Evolutionary conservation across 441 rosid species (phyloP).

Genomic region (Eutrema salsugineum): DNA sequence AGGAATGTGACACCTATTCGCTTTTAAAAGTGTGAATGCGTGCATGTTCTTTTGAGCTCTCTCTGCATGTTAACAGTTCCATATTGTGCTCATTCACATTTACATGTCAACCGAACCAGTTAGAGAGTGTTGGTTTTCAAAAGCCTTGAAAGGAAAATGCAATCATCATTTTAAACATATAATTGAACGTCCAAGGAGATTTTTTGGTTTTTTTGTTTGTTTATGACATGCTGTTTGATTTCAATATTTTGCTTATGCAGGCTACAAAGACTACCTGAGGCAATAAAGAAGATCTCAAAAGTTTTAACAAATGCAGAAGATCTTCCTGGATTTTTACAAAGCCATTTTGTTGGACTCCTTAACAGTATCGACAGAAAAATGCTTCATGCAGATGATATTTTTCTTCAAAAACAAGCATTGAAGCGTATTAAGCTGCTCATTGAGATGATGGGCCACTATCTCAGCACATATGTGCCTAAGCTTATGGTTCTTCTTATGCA

Average conservation of each 20-base stretch:
- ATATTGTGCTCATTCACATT: background rate
- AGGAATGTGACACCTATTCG: conserved; percentile 6
- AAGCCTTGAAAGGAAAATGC: conserved; percentile 5
- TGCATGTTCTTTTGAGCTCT: conserved; percentile 1
- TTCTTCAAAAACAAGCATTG: conserved; percentile 91
- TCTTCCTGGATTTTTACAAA: conserved; percentile 85
- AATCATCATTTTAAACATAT: conserved; percentile 4
- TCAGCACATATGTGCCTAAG: conserved; percentile 92
- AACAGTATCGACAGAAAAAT: conserved; percentile 93
- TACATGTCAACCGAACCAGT: conserved; percentile 7
- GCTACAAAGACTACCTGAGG: conserved; percentile 76
- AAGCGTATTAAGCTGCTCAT: conserved; percentile 91
- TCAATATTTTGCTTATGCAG: conserved; percentile 41
- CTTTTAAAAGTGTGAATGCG: background rate
- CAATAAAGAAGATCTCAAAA: conserved; percentile 81
- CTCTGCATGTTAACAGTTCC: conserved; percentile 10
- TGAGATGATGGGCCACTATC: conserved; percentile 92
- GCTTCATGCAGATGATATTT: conserved; percentile 83
- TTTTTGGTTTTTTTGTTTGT: conserved; percentile 11
- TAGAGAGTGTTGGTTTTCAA: background rate
- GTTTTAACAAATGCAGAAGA: conserved; percentile 83
- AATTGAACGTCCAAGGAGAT: background rate
- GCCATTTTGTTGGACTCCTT: conserved; percentile 98
- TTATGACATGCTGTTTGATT: conserved; percentile 11
- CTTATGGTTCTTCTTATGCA: conserved; percentile 98